Evolutionary conservation across 345 rosid species (phyloP), one percentile per base, ranked within the genome.

Genomic region (Salix viminalis): DNA sequence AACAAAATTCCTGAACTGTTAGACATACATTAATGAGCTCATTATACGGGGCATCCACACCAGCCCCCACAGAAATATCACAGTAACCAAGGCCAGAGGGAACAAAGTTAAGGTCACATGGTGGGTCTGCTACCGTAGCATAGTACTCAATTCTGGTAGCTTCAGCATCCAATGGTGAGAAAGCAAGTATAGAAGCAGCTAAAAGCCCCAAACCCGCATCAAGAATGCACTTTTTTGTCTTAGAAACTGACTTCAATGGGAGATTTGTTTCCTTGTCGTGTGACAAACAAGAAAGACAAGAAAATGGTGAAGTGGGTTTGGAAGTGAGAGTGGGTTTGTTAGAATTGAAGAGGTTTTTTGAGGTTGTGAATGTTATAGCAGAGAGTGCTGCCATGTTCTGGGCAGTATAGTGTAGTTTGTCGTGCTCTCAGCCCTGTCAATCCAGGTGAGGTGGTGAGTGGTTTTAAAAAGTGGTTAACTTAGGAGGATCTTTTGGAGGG

Each of bases 31-130:
- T 90, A 83, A 95, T 82, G 67, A 95, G 94, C 82, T 88, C 89
- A 41, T 86, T 91, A 76, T 88, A 88, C 1, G 97, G 97, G n/a
- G 89, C 97, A 80, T 85, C 86, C 50, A 54, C 85, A 30, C 97
- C 97, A 42, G 85, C 65, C 21, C 99, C 99, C 13, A 82, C 85
- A 48, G 76, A 58, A 65, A 95, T 71, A 76, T 95, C 99, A 70
- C 99, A 95, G 79, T 75, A 95, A 3, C 99, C 99, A 60, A 95
- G 95, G 34, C 97, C 99, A 1, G 99, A 90, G 54, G 79, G 86
- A 19, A 81, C 94, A 64, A 81, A 91, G 76, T 80, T 90, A 82
- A 87, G 78, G 72, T 93, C 96, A 52, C 96, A 95, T 12, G 79
- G 79, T 72, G 99, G 99, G 70, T 93, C 99, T 54, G 88, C 94